Conservation (phyloP, 192 early-diverging fungal species). For the Coemansia aciculifera region DNA sequence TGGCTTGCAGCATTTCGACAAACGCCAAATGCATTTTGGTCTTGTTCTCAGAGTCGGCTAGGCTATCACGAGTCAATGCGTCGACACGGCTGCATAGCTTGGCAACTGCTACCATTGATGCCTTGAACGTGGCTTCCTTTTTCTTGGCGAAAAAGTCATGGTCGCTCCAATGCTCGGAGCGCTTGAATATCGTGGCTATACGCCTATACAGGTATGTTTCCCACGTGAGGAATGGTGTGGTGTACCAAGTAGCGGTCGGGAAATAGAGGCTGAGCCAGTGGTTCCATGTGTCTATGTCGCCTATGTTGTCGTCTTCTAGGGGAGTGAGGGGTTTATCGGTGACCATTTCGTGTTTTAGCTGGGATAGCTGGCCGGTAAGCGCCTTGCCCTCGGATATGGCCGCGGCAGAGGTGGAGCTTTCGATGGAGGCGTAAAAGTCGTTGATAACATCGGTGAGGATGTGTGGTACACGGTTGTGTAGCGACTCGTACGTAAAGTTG, state of each 20-base stretch:
- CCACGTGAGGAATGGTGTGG: constrained; percentile 75
- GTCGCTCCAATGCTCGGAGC: constrained; percentile 59
- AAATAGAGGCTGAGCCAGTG: constrained; percentile 58
- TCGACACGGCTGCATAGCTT: constrained; percentile 64
- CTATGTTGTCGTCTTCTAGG: constrained; percentile 53
- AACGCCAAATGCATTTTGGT: constrained; percentile 56
- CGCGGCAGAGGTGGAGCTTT: constrained; percentile 29
- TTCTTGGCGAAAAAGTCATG: constrained; percentile 75
- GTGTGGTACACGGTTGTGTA: constrained; percentile 75
- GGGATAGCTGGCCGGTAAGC: constrained; percentile 64
- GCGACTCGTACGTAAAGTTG: constrained; percentile 78
- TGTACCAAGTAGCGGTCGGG: constrained; percentile 66
- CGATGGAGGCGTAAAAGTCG: constrained; percentile 62
- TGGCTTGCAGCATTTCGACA: constrained; percentile 70
- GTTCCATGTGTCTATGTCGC: constrained; percentile 72
- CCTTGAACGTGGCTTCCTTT: constrained; percentile 69
- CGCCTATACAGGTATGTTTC: constrained; percentile 86
- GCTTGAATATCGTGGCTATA: constrained; percentile 61
- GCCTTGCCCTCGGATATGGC: constrained; percentile 63
- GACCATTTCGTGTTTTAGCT: constrained; percentile 75
- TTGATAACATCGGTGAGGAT: constrained; percentile 82
- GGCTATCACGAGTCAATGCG: constrained; percentile 26
- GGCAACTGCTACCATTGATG: constrained; percentile 64
- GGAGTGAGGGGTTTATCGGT: constrained; percentile 57
- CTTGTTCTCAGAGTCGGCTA: constrained; percentile 11